These are phyloP conservation scores for Candida broadrunensis DNA, from an alignment of 805 yeast genomes.

Conservation along the genomic window DNA sequence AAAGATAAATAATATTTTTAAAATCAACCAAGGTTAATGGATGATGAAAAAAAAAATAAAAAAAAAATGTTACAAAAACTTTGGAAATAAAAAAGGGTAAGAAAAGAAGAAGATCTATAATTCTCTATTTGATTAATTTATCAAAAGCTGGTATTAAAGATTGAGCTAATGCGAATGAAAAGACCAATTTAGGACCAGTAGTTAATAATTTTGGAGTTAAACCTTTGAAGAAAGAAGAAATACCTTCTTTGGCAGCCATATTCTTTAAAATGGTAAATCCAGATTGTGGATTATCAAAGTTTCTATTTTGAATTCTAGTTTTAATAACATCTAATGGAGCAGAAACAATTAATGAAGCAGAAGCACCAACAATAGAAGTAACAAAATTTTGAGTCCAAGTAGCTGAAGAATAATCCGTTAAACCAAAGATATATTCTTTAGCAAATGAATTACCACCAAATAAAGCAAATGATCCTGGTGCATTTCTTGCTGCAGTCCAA, in stretches of 20 bases:
- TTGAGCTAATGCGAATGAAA: slow-evolving; percentile 97
- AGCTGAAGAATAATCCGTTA: slow-evolving; percentile 83
- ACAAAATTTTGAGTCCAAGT: slow-evolving; percentile 94
- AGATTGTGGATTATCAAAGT: slow-evolving; percentile 91
- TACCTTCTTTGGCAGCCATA: slow-evolving; percentile 89
- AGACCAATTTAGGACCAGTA: slow-evolving; percentile 97
- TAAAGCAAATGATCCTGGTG: slow-evolving; percentile 96
- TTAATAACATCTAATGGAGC: slow-evolving; percentile 98
- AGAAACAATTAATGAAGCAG: slow-evolving; percentile 91
- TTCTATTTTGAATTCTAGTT: slow-evolving; percentile 96
- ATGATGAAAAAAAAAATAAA: no score
- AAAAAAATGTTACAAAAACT: no score
- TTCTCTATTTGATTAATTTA: slow-evolving; percentile 44
- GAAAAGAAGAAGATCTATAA: no score
- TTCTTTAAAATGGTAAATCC: slow-evolving; percentile 92
- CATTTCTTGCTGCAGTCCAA: slow-evolving; percentile 99
- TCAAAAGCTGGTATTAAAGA: slow-evolving; percentile 96
- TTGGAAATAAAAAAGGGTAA: no score
- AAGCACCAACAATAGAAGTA: slow-evolving; percentile 94
- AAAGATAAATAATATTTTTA: no score
- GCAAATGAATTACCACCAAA: slow-evolving; percentile 99
- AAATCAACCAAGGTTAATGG: no score
- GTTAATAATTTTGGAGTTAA: slow-evolving; percentile 94
- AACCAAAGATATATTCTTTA: slow-evolving; percentile 88
- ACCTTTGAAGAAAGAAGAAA: slow-evolving; percentile 91